Evolutionary conservation across 1,284 basidiomycete species (phyloP).

Genomic region (Apiotrichum siamense): DNA sequence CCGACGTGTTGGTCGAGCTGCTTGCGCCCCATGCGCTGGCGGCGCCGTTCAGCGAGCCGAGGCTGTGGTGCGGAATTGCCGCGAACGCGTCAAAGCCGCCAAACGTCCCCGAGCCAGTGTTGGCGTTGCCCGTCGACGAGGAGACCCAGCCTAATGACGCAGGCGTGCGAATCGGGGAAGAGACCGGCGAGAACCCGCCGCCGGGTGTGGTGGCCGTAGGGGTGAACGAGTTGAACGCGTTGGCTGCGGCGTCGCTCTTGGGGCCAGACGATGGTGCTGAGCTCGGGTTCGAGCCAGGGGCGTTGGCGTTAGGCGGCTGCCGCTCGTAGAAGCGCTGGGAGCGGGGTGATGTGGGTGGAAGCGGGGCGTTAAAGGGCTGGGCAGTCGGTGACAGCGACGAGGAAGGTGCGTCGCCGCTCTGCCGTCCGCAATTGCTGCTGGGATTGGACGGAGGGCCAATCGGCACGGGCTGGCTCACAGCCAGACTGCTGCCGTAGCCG

Average conservation of each 20-base stretch:
- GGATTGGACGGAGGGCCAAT: conserved; percentile 10
- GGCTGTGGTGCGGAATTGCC: conserved; percentile 12
- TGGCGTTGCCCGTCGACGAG: conserved; percentile 8
- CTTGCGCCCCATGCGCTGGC: conserved; percentile 30
- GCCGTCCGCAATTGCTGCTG: background rate
- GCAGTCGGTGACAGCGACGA: conserved; percentile 42
- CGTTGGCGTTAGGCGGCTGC: background rate
- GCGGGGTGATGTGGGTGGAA: conserved; percentile 31
- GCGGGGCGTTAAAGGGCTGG: conserved; percentile 37
- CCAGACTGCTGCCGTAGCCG: no score
- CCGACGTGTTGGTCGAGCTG: conserved; percentile 8
- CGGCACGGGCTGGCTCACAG: conserved; percentile 12
- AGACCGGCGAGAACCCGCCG: conserved; percentile 32
- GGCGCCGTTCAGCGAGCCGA: conserved; percentile 29
- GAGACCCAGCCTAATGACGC: conserved; percentile 35
- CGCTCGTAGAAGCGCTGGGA: conserved; percentile 29
- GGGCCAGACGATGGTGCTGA: background rate
- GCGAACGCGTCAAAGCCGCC: conserved; percentile 16
- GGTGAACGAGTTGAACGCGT: conserved; percentile 12
- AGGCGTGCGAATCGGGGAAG: conserved; percentile 37
- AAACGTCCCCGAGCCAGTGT: conserved; percentile 5
- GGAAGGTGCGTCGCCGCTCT: background rate
- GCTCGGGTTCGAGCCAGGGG: background rate
- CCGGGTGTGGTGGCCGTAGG: conserved; percentile 8
- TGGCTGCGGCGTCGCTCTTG: conserved; percentile 3